phyloP scores from a whole-genome alignment of 148 eudicot genomes.

The Chenopodium formosanum region DNA sequence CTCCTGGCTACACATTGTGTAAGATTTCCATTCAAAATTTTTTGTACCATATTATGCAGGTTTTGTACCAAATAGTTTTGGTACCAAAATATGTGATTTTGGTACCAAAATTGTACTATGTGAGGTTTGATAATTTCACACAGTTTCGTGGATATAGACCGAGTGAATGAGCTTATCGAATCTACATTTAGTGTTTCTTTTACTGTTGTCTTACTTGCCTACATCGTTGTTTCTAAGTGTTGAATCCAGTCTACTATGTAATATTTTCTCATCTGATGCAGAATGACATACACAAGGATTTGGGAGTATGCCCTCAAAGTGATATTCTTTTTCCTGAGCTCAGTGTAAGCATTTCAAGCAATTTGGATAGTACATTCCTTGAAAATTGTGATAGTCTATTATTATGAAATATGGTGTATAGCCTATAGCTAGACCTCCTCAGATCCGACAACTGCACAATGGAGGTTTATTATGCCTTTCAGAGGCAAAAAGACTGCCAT shows the following conservation, averaged over 20 bases:
- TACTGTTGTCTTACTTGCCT: not conserved
- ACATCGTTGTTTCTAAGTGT: not conserved
- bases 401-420: not conserved
- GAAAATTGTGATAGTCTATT: not conserved
- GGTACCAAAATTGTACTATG: too few species aligned
- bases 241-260: not conserved
- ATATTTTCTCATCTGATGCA: slow-evolving; percentile 34
- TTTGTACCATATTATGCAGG: too few species aligned
- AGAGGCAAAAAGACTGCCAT: not conserved
- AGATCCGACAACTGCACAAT: not conserved
- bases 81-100: too few species aligned
- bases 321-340: slow-evolving; percentile 96
- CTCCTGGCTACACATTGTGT: too few species aligned
- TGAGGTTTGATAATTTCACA: too few species aligned
- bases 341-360: slow-evolving; percentile 52
- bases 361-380: not conserved
- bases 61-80: too few species aligned
- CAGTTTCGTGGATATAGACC: not conserved
- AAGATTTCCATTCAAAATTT: too few species aligned
- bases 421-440: not conserved
- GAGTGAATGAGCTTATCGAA: not conserved
- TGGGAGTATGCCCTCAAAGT: slow-evolving; percentile 97
- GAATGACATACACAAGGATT: slow-evolving; percentile 83
- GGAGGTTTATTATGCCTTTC: not conserved
- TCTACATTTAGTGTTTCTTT: not conserved